Percentiles rank a stretch among this genome's conserved stretches.
Evolutionary conservation across 148 eudicot species (phyloP).

Genomic region (Dianthus caryophyllus): DNA sequence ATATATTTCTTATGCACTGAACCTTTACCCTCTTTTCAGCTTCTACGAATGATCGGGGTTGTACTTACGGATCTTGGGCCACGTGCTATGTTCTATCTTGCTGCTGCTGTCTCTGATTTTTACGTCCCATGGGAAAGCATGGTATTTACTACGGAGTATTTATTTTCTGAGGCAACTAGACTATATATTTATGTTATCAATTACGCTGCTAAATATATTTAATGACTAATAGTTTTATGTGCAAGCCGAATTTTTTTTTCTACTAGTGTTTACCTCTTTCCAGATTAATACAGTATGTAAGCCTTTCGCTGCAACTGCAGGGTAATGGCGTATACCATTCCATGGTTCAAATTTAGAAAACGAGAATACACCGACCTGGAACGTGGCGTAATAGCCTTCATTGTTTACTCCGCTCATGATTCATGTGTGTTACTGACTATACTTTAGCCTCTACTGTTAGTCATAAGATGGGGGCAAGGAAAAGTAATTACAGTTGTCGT

Average conservation of each 20-base stretch:
- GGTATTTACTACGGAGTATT: slow-evolving; percentile 64
- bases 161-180: neutral
- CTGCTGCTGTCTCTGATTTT: slow-evolving; percentile 98
- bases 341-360: too few relatives aligned
- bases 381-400: neutral
- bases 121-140: slow-evolving; percentile 97
- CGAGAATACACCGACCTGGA: too few relatives aligned
- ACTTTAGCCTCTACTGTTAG: neutral
- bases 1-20: too few relatives aligned
- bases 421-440: neutral
- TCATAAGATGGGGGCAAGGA: neutral
- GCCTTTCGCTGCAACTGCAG: neutral
- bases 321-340: too few relatives aligned
- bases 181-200: neutral
- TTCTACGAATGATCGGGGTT: slow-evolving; percentile 60
- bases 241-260: neutral
- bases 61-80: slow-evolving; percentile 53
- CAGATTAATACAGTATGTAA: neutral
- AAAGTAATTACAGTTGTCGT: neutral
- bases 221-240: neutral
- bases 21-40: slow-evolving; percentile 40
- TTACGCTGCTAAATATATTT: neutral
- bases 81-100: slow-evolving; percentile 84
- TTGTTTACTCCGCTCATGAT: neutral
- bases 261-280: neutral